Conservation (phyloP, 2,329 filamentous ascomycete species). For the Raffaelea albimanens region DNA sequence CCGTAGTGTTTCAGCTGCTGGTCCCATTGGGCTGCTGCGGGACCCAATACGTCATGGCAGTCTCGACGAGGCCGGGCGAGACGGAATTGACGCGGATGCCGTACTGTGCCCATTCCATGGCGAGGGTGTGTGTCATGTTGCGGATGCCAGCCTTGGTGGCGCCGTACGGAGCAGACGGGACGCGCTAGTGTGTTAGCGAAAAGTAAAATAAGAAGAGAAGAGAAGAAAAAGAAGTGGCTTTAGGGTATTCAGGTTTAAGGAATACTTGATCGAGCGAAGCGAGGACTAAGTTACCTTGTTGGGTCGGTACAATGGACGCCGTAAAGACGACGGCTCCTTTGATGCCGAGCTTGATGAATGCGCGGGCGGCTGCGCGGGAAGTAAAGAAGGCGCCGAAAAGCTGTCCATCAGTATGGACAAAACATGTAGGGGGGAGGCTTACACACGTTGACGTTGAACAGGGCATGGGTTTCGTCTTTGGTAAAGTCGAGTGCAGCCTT, state of each 20-base stretch:
- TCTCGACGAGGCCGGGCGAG: not conserved
- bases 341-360: not conserved
- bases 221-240: no score
- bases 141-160: not conserved
- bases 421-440: no score
- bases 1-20: not conserved
- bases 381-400: not conserved
- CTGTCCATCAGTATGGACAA: no score
- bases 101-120: slow-evolving; percentile 1
- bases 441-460: not conserved
- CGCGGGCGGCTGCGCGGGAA: not conserved
- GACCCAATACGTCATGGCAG: slow-evolving; percentile 1
- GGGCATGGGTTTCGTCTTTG: not conserved
- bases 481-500: not conserved
- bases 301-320: not conserved
- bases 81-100: not conserved
- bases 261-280: no score
- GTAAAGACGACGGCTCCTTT: not conserved
- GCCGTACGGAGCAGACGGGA: not conserved
- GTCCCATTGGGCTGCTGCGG: not conserved
- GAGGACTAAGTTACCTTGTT: not conserved
- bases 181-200: not conserved
- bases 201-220: no score
- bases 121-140: not conserved
- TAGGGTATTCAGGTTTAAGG: no score